Evolutionary conservation across 768 basidiomycete species (phyloP), one percentile per base, ranked within the genome.

Genomic region (Omphalotus guepiniiformis): DNA sequence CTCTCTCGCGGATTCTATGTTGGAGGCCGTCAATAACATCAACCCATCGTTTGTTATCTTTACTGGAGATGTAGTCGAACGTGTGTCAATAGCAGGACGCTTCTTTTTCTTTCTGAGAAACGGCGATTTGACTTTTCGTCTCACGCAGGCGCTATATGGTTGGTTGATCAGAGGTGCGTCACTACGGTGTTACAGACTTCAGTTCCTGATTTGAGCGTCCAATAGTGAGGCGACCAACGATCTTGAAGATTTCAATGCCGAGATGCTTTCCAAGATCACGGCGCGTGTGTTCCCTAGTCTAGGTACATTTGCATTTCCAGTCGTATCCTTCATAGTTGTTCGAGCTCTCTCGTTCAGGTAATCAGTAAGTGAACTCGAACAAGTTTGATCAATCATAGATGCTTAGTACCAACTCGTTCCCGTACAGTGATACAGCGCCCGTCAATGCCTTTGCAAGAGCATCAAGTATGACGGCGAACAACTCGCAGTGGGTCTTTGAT

Each of bases 11-110:
- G 60, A 63, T 28, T 65, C 64, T 47, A 62, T 71, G 66, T 50
- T 69, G 3, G 48, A 54, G 2, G 68, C 62, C 3, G 55, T 64
- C 12, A 54, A 64, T 25, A n/a, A 50, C 29, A 32, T 53, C 19
- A 30, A 50, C 6, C 55, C 63, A 0, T 12, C 26, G 5, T 68
- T 68, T 47, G 54, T 66, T 0, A 61, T 73, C 4, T 72, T 70
- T 47, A 71, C 69, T 2, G 71, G 71, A 5, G 70, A 72, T 38
- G 63, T 68, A 4, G 61, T 67, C 16, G 67, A 67, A 40, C 56
- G 62, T 62, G 30, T 47, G 55, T 4, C 11, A 12, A 22, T 47
- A 42, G 27, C 45, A 46, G 32, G n/a, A n/a, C n/a, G n/a, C n/a
- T n/a, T n/a, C n/a, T n/a, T n/a, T n/a, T n/a, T n/a, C n/a, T n/a